Percentiles rank a stretch among this genome's conserved stretches.
Conservation (phyloP, 208 protist species). For the Kentomonas sorsogonicus region DNA sequence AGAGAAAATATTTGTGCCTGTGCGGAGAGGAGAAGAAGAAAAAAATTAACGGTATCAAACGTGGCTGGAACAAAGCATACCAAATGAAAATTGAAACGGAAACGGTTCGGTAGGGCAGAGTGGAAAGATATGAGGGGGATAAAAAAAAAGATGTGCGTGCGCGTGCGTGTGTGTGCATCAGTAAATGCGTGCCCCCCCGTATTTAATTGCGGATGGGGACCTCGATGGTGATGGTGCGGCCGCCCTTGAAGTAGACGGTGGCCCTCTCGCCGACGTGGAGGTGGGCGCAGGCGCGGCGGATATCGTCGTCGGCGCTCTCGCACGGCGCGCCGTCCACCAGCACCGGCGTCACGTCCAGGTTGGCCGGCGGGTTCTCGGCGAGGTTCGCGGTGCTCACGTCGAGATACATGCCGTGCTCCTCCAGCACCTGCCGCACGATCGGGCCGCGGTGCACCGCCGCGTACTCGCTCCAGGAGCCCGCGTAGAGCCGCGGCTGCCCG, state of each 20-base stretch:
- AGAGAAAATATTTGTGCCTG: not conserved
- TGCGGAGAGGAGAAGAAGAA: not conserved
- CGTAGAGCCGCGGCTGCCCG: slow-evolving; percentile 63
- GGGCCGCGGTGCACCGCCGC: slow-evolving; percentile 28
- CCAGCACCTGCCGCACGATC: slow-evolving; percentile 38
- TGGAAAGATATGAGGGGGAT: not conserved
- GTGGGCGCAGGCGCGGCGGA: slow-evolving; percentile 28
- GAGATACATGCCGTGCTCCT: slow-evolving; percentile 47
- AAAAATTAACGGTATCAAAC: no score
- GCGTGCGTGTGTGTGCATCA: not conserved
- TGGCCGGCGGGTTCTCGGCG: slow-evolving; percentile 29
- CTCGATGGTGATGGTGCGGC: slow-evolving; percentile 30
- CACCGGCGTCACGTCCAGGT: slow-evolving; percentile 16
- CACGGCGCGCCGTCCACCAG: slow-evolving; percentile 30
- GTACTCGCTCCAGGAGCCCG: slow-evolving; percentile 85
- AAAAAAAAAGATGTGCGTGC: not conserved
- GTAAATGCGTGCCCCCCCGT: not conserved
- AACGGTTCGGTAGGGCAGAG: not conserved
- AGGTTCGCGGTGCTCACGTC: slow-evolving; percentile 31
- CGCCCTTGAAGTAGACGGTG: slow-evolving; percentile 42
- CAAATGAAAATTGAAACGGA: not conserved
- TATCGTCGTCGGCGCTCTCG: slow-evolving; percentile 19
- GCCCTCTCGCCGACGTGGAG: slow-evolving; percentile 64
- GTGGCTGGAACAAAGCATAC: not conserved
- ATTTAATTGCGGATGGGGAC: not conserved